phyloP scores from a whole-genome alignment of 441 rosid genomes.

The Brassica hybrid region DNA sequence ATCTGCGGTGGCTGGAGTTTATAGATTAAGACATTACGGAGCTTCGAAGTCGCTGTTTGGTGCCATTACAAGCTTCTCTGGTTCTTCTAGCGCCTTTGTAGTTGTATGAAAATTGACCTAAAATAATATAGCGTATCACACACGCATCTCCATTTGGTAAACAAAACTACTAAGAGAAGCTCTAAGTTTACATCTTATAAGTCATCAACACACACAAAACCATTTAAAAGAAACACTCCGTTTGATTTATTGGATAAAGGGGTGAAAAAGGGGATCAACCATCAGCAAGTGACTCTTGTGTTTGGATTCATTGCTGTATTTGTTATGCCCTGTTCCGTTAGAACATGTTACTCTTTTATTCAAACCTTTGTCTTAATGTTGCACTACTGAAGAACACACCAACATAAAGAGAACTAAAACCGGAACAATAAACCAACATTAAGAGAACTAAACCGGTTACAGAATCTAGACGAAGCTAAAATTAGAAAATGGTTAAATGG shows the following conservation, averaged over 20 bases:
- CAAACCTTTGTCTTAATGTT: neutral
- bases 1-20: constrained; percentile 55
- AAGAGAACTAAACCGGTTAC: constrained; percentile 10
- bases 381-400: constrained; percentile 7
- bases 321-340: no score
- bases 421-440: constrained; percentile 4
- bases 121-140: neutral
- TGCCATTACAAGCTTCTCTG: constrained; percentile 56
- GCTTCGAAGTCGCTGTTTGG: constrained; percentile 62
- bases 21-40: constrained; percentile 66
- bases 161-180: neutral
- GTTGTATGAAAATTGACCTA: constrained; percentile 39
- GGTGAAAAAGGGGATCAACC: no score
- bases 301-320: no score
- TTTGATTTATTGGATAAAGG: no score
- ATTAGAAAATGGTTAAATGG: neutral
- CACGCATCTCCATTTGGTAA: neutral
- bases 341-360: no score
- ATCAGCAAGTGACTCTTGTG: no score
- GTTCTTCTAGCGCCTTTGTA: constrained; percentile 69
- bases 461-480: neutral
- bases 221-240: no score
- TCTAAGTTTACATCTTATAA: neutral
- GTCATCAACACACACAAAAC: neutral
- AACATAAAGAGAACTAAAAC: constrained; percentile 10